These are phyloP conservation scores for Talaromyces borbonicus DNA, from an alignment of 495 filamentous ascomycete genomes.

Conservation along the genomic window DNA sequence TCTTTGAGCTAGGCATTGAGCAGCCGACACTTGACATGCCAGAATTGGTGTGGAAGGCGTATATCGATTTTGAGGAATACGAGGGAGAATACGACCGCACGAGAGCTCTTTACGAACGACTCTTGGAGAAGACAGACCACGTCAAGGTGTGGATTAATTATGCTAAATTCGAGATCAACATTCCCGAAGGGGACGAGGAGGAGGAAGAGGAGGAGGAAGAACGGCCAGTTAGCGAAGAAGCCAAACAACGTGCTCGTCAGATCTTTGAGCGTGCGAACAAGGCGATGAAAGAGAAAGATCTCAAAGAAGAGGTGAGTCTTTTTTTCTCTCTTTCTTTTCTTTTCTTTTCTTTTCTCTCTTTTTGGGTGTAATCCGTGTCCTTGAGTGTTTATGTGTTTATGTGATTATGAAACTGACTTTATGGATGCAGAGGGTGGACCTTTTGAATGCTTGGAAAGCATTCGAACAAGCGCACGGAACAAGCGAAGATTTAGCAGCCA, in stretches of 20 bases:
- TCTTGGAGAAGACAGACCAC: conserved; percentile 88
- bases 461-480: conserved; percentile 83
- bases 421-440: conserved; percentile 53
- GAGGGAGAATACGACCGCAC: conserved; percentile 79
- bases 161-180: conserved; percentile 91
- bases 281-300: conserved; percentile 81
- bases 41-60: conserved; percentile 91
- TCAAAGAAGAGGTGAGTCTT: conserved; percentile 71
- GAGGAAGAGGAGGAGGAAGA: conserved; percentile 56
- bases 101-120: conserved; percentile 77
- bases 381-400: too few species aligned
- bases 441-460: conserved; percentile 82
- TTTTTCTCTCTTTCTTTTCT: not conserved
- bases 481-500: conserved; percentile 66
- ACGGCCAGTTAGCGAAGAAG: conserved; percentile 66
- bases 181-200: conserved; percentile 57
- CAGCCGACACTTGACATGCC: conserved; percentile 93
- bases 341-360: not conserved
- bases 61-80: conserved; percentile 97
- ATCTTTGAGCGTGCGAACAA: conserved; percentile 83
- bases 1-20: conserved; percentile 83
- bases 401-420: too few species aligned
- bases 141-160: conserved; percentile 99
- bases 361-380: too few species aligned
- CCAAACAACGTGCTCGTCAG: conserved; percentile 68